These are phyloP conservation scores for Apiotrichum gracile DNA, from an alignment of 1,284 basidiomycete genomes.

Conservation along the genomic window DNA sequence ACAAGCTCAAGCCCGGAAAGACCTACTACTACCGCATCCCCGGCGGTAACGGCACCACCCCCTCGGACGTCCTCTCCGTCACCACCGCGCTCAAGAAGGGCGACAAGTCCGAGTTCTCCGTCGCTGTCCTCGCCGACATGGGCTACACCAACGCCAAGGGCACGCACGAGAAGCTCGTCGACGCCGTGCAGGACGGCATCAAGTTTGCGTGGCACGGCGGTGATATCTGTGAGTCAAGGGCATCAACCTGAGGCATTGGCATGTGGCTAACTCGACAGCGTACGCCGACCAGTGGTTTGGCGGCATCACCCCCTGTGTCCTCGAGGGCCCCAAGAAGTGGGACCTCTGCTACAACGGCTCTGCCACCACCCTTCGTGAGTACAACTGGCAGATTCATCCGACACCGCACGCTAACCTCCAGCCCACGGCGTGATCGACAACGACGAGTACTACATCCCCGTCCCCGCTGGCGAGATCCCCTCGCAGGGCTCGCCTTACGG, in stretches of 20 bases:
- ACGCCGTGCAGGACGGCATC: conserved; percentile 23
- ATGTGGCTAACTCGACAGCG: background rate
- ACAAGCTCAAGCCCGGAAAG: conserved; percentile 15
- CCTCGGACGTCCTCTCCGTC: conserved; percentile 22
- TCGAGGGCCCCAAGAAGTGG: conserved; percentile 1
- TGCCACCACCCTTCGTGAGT: conserved; percentile 4
- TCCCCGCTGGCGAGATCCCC: conserved; percentile 25
- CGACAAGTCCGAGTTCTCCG: conserved; percentile 19
- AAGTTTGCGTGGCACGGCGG: conserved; percentile 36
- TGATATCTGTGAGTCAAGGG: conserved; percentile 30
- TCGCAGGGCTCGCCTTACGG: conserved; percentile 25
- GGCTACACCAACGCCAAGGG: conserved; percentile 42
- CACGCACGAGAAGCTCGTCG: conserved; percentile 27
- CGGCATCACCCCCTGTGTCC: conserved; percentile 19
- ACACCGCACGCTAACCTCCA: too few relatives aligned
- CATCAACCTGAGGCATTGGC: too few relatives aligned
- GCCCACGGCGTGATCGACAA: conserved; percentile 14
- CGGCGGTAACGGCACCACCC: conserved; percentile 30
- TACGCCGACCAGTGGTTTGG: conserved; percentile 43
- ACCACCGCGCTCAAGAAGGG: conserved; percentile 22
- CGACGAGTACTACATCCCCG: conserved; percentile 19
- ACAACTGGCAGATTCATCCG: too few relatives aligned
- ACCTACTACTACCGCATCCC: conserved; percentile 32
- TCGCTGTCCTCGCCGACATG: conserved; percentile 41
- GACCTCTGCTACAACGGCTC: conserved; percentile 31